Evolutionary conservation across 1,284 basidiomycete genomes (phyloP), one percentile per base, ranked within the genome.

Genomic region (Limonomyces culmigenus): DNA sequence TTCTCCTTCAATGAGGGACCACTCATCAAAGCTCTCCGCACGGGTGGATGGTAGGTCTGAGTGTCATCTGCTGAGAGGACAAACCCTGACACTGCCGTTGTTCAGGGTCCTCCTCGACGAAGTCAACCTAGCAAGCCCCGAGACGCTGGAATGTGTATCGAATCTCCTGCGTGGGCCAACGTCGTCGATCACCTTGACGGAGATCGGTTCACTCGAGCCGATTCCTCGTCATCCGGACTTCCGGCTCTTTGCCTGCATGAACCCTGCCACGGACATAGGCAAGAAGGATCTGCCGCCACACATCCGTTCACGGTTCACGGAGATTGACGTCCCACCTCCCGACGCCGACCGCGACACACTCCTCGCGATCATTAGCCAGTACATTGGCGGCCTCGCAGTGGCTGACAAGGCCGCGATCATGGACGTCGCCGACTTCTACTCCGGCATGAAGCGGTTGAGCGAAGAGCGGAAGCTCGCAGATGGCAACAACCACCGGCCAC

Each of bases 171-270:
- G 86, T 47, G 74, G 79, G n/a, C 71, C 86, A 0, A 75, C 70
- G 5, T 75, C 87, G 1, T 97, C 92, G 1, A 78, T 99, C 39
- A 87, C 91, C 0, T 63, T 98, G 38, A 93, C 89, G 0, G 95
- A 98, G 51, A 78, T 91, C 51, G 95, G 93, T 1, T 85, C 91
- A 19, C 58, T 97, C 38, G 87, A 92, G 49, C 84, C 87, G 1
- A 69, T 98, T 18, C 76, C 78, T 21, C 79, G 95, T 1, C 95
- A 98, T 53, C 77, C 88, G 14, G 80, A 95, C 47, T 99, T 99
- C 59, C 81, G 93, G 18, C 63, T 98, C 5, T 98, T 98, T 49
- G 92, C 91, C 2, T 99, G 95, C 53, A 99, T 99, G 95, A 99
- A 99, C 51, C 95, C 95, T 2, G 95, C 95, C 0, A 98, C 93